Evolutionary conservation across 2,329 filamentous ascomycete genomes (phyloP), one percentile per base, ranked within the genome.

Genomic region (Hymenoscyphus repandus): DNA sequence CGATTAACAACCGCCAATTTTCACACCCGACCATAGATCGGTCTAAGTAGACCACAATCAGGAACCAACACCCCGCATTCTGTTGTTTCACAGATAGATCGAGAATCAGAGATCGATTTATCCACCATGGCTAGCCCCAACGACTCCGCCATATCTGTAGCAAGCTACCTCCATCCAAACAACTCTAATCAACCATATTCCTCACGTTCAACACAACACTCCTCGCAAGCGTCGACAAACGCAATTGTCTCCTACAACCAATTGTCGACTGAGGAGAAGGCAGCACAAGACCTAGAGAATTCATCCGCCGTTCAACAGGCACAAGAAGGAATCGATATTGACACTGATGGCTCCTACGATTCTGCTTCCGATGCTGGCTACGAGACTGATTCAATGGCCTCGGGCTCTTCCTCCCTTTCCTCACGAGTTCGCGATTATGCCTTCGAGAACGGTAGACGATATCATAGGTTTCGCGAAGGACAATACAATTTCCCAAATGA

Each of bases 401-500:
- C 61, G 3, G 54, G 56, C 34, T 56, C 57, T 1, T 61, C 61
- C 6, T 65, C 62, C 7, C 47, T 66, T 3, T 49, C 55, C 2
- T 59, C 55, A 41, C 69, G 65, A 34, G 68, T 78, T 20, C 67
- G 73, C 39, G 72, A 81, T 53, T 82, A 40, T 56, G 68, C 71
- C 44, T 73, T 69, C 50, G 77, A 81, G 58, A 80, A 83, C 59
- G 79, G 79, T n/a, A 71, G 78, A 20, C 71, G 79, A 22, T 83
- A 82, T 52, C 79, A 81, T 58, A 70, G 70, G 38, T 79, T 77
- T 59, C 69, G 76, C 15, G 75, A 78, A 50, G 78, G 77, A 5
- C 60, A 64, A 10, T 83, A 83, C 58, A 75, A 75, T 49, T 79
- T 82, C 45, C 79, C 80, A 22, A 83, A 82, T 49, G 80, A 83